Evolutionary conservation across 306 rosid genomes (phyloP).

Genomic region (Lathyrus aphaca): DNA sequence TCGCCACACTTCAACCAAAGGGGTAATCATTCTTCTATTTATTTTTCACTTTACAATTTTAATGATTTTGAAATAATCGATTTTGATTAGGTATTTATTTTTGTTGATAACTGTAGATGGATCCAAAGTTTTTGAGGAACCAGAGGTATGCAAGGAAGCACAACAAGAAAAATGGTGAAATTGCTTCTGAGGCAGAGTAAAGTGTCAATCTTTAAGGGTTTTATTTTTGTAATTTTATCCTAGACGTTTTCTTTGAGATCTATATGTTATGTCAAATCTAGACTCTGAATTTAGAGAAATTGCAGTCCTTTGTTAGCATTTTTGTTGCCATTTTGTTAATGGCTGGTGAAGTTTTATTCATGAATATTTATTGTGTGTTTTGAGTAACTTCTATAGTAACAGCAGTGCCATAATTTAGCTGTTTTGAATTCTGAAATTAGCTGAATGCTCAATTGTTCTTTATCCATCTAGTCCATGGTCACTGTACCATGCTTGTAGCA

Average conservation of each 20-base stretch:
- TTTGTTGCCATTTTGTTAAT: not conserved
- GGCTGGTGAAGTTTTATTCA: not conserved
- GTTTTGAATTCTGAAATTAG: too few relatives aligned
- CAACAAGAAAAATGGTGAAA: conserved; percentile 67
- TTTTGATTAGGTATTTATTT: not conserved
- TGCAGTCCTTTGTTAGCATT: not conserved
- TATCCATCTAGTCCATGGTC: too few relatives aligned
- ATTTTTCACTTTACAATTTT: not conserved
- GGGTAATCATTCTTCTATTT: conserved; percentile 47
- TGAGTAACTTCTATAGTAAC: not conserved
- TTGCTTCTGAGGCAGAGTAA: conserved; percentile 68
- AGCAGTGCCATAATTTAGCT: too few relatives aligned
- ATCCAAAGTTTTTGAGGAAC: conserved; percentile 97
- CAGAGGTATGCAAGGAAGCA: conserved; percentile 99
- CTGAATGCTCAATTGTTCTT: not conserved
- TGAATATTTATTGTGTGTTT: not conserved
- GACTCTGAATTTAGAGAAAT: conserved; percentile 4
- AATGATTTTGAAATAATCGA: too few relatives aligned
- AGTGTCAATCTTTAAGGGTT: conserved; percentile 4
- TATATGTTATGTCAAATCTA: conserved; percentile 11
- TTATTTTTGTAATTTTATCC: conserved; percentile 34
- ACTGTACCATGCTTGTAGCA: too few relatives aligned
- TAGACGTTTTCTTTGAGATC: conserved; percentile 26
- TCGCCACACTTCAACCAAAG: conserved; percentile 97
- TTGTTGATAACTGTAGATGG: conserved; percentile 62